A percentile compares a stretch with the other conserved stretches of the same genome.
Conservation (phyloP, 2,329 filamentous ascomycete genomes). For the Elsinoe australis region DNA sequence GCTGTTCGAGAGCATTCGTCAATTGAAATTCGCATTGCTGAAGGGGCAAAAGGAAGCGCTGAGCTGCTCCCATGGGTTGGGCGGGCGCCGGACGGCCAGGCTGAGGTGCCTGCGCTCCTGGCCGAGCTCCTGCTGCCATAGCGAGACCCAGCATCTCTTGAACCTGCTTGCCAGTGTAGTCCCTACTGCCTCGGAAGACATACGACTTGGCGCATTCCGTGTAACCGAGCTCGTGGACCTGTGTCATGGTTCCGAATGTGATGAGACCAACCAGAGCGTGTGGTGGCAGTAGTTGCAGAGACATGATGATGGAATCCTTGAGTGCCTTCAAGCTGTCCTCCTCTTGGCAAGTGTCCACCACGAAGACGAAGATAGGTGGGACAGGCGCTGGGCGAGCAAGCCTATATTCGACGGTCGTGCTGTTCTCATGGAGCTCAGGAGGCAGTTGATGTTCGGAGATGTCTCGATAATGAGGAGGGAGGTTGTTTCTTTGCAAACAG, state of each 20-base stretch:
- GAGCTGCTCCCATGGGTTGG: conserved; percentile 68
- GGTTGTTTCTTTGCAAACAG: conserved; percentile 73
- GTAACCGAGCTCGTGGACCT: conserved; percentile 97
- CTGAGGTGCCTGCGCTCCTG: conserved; percentile 57
- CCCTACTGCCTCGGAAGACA: conserved; percentile 95
- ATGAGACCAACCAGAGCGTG: conserved; percentile 76
- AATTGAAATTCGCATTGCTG: conserved; percentile 96
- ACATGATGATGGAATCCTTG: conserved; percentile 82
- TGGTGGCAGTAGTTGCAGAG: conserved; percentile 70
- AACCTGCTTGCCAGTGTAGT: conserved; percentile 97
- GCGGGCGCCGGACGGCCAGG: conserved; percentile 57
- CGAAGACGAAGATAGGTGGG: conserved; percentile 78
- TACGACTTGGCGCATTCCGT: conserved; percentile 98
- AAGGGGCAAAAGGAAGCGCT: conserved; percentile 86
- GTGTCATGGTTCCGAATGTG: conserved; percentile 89
- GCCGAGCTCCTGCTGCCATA: conserved; percentile 62
- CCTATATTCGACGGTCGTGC: conserved; percentile 85
- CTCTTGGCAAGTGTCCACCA: conserved; percentile 82
- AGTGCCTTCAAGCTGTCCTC: conserved; percentile 75
- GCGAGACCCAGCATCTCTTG: conserved; percentile 91
- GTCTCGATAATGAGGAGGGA: conserved; percentile 83
- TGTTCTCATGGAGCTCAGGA: conserved; percentile 70
- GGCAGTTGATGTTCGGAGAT: conserved; percentile 77
- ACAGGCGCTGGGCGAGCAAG: conserved; percentile 75
- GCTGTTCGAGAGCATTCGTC: conserved; percentile 87